These are phyloP conservation scores for Chlorociboria aeruginascens DNA, from an alignment of 495 filamentous ascomycete genomes.

Conservation along the genomic window DNA sequence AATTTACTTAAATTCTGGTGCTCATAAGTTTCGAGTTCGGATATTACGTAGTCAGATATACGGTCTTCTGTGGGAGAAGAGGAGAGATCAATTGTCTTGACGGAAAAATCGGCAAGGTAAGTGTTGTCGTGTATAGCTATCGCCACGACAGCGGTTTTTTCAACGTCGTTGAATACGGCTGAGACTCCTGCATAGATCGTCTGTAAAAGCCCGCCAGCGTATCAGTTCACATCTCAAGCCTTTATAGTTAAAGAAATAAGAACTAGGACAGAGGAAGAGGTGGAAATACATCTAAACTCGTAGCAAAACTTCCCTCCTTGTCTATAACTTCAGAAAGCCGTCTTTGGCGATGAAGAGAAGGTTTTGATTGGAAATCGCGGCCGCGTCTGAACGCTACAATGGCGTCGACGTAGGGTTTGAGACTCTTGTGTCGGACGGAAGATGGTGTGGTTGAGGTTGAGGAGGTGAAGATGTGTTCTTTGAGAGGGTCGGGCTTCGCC, in stretches of 20 bases:
- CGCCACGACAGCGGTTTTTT: conserved; percentile 41
- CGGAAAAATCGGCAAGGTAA: conserved; percentile 66
- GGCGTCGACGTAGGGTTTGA: conserved; percentile 14
- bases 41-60: conserved; percentile 42
- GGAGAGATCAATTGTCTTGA: conserved; percentile 37
- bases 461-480: not conserved
- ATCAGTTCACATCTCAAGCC: conserved; percentile 24
- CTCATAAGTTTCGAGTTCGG: conserved; percentile 42
- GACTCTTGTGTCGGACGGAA: conserved; percentile 6
- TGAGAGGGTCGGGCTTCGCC: not conserved
- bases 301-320: conserved; percentile 40
- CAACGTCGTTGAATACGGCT: conserved; percentile 30
- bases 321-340: conserved; percentile 30
- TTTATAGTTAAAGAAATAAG: conserved; percentile 54
- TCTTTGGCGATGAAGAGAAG: conserved; percentile 32
- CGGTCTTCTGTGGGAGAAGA: conserved; percentile 24
- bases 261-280: not conserved
- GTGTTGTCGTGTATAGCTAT: conserved; percentile 66
- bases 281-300: conserved; percentile 16
- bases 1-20: conserved; percentile 55
- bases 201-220: conserved; percentile 23
- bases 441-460: conserved; percentile 1
- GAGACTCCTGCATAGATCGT: conserved; percentile 55
- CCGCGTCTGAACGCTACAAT: conserved; percentile 28
- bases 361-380: conserved; percentile 29